Evolutionary conservation across 305 asterid genomes (phyloP).

Genomic region (Solanum hybrid): DNA sequence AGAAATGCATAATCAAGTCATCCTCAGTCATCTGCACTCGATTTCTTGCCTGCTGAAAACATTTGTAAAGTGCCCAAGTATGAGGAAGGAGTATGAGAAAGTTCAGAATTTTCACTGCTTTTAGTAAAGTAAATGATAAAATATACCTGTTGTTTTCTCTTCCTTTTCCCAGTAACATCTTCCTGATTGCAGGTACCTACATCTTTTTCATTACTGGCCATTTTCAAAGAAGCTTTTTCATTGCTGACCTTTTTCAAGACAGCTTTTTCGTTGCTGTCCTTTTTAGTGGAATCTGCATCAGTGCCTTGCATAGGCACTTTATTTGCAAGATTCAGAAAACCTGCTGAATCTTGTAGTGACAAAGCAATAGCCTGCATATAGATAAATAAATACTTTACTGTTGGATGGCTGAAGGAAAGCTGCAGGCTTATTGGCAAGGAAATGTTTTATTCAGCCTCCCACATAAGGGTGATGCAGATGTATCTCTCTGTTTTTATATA

Average conservation of each 20-base stretch:
- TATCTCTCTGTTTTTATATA: background rate
- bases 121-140: conserved; percentile 6
- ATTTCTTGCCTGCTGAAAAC: conserved; percentile 36
- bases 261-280: conserved; percentile 10
- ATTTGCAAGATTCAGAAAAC: conserved; percentile 15
- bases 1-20: conserved; percentile 72
- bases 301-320: conserved; percentile 20
- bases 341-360: conserved; percentile 54
- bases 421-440: background rate
- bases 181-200: conserved; percentile 22
- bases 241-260: background rate
- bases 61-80: conserved; percentile 1
- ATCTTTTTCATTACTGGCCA: conserved; percentile 10
- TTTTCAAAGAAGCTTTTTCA: conserved; percentile 1
- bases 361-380: conserved; percentile 64
- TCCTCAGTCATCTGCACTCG: conserved; percentile 85
- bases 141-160: conserved; percentile 61
- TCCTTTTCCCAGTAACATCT: conserved; percentile 35
- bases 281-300: conserved; percentile 3
- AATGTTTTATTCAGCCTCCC: background rate
- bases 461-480: background rate
- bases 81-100: background rate
- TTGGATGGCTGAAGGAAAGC: background rate
- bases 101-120: background rate
- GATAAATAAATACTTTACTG: background rate